These are phyloP conservation scores for Coleophoma cylindrospora DNA, from an alignment of 2,329 filamentous ascomycete species.

Conservation along the genomic window DNA sequence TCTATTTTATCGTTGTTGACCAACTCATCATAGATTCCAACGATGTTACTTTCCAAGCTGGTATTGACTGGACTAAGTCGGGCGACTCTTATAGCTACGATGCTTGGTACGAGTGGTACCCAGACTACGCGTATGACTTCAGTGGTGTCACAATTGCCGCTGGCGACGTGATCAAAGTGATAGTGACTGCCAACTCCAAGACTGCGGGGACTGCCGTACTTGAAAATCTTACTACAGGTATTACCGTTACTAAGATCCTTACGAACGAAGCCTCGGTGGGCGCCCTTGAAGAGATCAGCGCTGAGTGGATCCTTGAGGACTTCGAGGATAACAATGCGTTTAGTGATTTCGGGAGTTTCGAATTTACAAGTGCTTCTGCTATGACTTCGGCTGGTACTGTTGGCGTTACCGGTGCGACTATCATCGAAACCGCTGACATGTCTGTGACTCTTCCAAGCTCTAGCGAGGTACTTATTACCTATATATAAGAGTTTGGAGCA, in stretches of 20 bases:
- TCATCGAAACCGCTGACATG: conserved; percentile 27
- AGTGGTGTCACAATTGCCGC: conserved; percentile 34
- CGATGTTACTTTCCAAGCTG: conserved; percentile 49
- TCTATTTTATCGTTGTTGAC: too few relatives aligned
- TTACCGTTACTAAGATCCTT: conserved; percentile 38
- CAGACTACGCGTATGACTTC: conserved; percentile 50
- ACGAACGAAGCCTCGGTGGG: conserved; percentile 24
- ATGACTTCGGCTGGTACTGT: conserved; percentile 18
- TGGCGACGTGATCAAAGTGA: conserved; percentile 38
- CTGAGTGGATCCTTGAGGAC: conserved; percentile 49
- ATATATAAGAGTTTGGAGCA: too few relatives aligned
- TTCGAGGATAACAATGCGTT: conserved; percentile 45
- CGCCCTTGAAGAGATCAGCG: conserved; percentile 38
- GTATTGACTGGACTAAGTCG: conserved; percentile 48
- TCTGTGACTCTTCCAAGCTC: too few relatives aligned
- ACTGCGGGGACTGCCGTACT: conserved; percentile 37
- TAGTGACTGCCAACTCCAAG: conserved; percentile 30
- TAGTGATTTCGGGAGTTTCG: conserved; percentile 40
- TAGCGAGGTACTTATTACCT: too few relatives aligned
- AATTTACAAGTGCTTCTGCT: conserved; percentile 36
- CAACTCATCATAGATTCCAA: too few relatives aligned
- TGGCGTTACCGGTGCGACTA: conserved; percentile 28
- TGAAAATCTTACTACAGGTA: conserved; percentile 38
- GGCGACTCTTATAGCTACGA: conserved; percentile 38
- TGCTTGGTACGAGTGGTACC: conserved; percentile 60